Percentiles rank a stretch among this genome's conserved stretches.
phyloP scores from a whole-genome alignment of 805 yeast species.

The Starmera quercuum region DNA sequence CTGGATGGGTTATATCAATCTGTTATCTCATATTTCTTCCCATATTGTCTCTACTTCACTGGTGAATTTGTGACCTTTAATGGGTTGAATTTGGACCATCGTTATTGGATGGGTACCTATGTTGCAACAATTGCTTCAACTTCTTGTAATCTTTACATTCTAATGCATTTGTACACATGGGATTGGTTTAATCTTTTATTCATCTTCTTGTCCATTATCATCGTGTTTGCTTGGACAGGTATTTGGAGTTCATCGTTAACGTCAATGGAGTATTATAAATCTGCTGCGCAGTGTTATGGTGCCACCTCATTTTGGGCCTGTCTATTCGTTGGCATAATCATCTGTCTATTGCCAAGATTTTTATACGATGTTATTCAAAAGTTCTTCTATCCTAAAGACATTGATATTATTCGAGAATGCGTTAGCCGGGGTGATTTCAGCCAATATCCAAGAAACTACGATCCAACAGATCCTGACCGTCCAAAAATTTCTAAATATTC shows the following conservation, averaged over 20 bases:
- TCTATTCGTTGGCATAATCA: conserved; percentile 51
- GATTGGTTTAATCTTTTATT: conserved; percentile 64
- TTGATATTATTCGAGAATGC: conserved; percentile 70
- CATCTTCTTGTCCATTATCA: conserved; percentile 46
- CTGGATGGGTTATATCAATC: conserved; percentile 74
- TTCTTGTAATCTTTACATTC: conserved; percentile 58
- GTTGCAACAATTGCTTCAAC: conserved; percentile 62
- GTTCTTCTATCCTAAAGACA: conserved; percentile 52
- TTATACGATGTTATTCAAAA: conserved; percentile 48
- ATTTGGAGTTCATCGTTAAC: conserved; percentile 55
- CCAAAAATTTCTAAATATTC: conserved; percentile 41
- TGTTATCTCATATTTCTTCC: conserved; percentile 64
- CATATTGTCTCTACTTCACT: conserved; percentile 45
- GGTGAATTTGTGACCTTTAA: conserved; percentile 38
- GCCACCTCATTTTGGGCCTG: conserved; percentile 61
- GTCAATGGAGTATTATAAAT: conserved; percentile 57
- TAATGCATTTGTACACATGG: conserved; percentile 71
- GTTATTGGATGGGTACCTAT: conserved; percentile 63
- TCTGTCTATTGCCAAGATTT: conserved; percentile 64
- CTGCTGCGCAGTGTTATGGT: conserved; percentile 59
- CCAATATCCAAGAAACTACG: conserved; percentile 59
- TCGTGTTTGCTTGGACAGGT: conserved; percentile 73
- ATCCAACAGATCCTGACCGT: conserved; percentile 74
- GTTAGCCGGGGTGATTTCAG: conserved; percentile 58
- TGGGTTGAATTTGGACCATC: conserved; percentile 58